Conservation (phyloP, 169 alveolate species). For the Cryptosporidium sp. region DNA sequence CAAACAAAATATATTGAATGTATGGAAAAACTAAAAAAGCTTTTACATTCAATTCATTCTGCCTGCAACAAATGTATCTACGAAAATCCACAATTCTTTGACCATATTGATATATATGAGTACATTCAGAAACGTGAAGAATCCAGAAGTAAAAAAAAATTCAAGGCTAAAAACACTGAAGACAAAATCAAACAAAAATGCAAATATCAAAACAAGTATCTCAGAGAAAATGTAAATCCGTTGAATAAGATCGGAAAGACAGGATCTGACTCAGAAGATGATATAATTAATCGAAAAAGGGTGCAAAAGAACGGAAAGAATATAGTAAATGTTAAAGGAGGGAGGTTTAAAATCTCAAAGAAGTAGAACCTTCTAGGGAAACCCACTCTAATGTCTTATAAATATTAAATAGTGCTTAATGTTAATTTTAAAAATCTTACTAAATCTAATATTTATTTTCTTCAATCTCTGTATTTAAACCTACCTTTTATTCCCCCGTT, state of each 20-base stretch:
- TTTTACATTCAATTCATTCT: conserved; percentile 33
- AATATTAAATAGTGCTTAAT: neutral
- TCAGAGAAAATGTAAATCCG: conserved; percentile 1
- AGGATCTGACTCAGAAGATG: conserved; percentile 41
- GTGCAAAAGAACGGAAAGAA: conserved; percentile 3
- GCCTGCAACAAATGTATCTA: conserved; percentile 60
- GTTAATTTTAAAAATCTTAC: neutral
- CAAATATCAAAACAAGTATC: neutral
- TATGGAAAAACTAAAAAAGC: conserved; percentile 8
- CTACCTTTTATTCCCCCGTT: neutral
- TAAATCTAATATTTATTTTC: neutral
- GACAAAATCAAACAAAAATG: neutral
- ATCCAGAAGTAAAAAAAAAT: conserved; percentile 5
- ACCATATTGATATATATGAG: conserved; percentile 32
- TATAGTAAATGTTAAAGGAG: conserved; percentile 48
- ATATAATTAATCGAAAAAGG: neutral
- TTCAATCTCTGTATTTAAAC: neutral
- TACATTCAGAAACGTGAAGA: conserved; percentile 58
- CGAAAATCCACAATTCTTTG: conserved; percentile 56
- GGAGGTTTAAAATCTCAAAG: conserved; percentile 39
- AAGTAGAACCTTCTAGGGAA: neutral
- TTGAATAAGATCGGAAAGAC: neutral
- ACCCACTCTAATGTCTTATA: neutral
- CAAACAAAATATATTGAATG: neutral
- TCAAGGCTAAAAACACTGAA: neutral